Evolutionary conservation across 2,329 filamentous ascomycete species (phyloP).

Genomic region (Periglandula ipomoeae): DNA sequence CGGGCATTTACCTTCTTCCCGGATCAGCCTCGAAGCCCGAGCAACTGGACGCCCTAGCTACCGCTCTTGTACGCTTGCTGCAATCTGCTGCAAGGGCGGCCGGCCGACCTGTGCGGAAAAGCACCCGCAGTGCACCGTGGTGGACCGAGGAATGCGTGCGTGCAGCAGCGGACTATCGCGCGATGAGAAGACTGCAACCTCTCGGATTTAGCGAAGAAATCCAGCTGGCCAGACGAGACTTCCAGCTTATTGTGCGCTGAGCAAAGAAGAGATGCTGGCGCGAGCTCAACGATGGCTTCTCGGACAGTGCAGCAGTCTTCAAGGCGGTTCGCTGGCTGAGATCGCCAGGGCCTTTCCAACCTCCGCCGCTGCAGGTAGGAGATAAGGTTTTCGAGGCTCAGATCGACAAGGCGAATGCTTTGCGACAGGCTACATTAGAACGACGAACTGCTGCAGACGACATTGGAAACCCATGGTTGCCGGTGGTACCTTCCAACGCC

Average conservation of each 20-base stretch:
- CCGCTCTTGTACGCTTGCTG: too few species aligned
- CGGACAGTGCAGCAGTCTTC: constrained; percentile 4
- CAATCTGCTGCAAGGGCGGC: too few species aligned
- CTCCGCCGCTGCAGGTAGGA: constrained; percentile 8
- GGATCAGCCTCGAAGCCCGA: not conserved
- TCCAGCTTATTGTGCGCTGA: not conserved
- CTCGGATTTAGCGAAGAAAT: not conserved
- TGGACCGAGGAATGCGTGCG: not conserved
- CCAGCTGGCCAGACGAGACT: not conserved
- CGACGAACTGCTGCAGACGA: constrained; percentile 10
- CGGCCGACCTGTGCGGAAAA: too few species aligned
- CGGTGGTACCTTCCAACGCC: not conserved
- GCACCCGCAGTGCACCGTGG: too few species aligned
- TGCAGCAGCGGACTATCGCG: not conserved
- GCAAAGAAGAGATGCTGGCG: not conserved
- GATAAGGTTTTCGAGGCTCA: not conserved
- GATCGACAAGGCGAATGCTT: not conserved
- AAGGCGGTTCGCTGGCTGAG: constrained; percentile 6
- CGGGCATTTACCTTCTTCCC: not conserved
- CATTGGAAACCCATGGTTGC: constrained; percentile 10
- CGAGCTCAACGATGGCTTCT: constrained; percentile 8
- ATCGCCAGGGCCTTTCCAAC: constrained; percentile 8
- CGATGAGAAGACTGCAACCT: not conserved
- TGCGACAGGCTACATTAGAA: not conserved
- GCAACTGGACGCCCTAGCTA: not conserved